Conservation (phyloP, 108 stramenopile genomes). For the Nitzschia sp. region DNA sequence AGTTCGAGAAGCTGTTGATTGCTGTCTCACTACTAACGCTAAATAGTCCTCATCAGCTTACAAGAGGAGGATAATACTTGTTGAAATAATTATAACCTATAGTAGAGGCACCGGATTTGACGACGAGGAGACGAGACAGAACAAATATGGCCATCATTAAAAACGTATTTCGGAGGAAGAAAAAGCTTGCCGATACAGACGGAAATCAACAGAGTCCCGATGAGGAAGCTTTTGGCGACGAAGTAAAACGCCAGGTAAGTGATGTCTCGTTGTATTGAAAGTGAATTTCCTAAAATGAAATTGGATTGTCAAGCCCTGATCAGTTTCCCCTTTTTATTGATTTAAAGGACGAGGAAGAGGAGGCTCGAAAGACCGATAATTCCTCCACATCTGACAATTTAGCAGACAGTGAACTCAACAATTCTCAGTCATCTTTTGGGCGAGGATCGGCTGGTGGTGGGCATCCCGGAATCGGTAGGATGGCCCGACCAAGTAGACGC, state of each 20-base stretch:
- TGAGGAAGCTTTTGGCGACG: neutral
- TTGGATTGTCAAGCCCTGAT: neutral
- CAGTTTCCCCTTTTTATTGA: neutral
- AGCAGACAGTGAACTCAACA: neutral
- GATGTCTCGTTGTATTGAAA: neutral
- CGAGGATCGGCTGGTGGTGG: neutral
- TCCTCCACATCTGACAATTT: neutral
- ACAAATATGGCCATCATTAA: neutral
- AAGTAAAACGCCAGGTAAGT: neutral
- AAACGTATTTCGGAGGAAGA: constrained; percentile 10
- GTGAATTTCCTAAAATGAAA: neutral
- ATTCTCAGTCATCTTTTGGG: neutral
- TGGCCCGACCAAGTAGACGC: constrained; percentile 1
- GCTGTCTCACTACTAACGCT: too few species aligned
- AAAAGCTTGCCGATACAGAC: neutral
- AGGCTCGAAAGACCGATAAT: neutral
- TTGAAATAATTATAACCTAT: too few species aligned
- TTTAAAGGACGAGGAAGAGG: constrained; percentile 6
- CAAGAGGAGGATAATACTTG: too few species aligned
- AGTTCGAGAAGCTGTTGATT: too few species aligned
- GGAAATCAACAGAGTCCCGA: neutral
- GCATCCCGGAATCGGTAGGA: neutral
- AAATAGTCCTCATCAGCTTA: too few species aligned
- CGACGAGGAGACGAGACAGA: too few species aligned
- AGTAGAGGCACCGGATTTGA: too few species aligned